These are phyloP conservation scores for Pseudogymnoascus sp. DNA, from an alignment of 2,329 filamentous ascomycete genomes.

Conservation along the genomic window DNA sequence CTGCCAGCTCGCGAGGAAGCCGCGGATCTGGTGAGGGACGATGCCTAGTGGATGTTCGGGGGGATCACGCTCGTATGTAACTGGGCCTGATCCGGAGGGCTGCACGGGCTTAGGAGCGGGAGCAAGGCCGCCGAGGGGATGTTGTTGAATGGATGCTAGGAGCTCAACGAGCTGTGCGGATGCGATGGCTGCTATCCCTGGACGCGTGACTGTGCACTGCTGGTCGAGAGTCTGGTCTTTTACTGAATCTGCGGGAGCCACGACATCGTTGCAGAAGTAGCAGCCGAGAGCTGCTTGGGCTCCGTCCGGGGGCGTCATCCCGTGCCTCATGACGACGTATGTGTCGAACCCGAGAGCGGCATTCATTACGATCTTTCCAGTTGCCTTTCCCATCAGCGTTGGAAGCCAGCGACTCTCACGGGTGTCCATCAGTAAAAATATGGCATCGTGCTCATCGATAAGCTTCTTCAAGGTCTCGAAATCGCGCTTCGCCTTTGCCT, in stretches of 20 bases:
- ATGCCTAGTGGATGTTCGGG: constrained; percentile 57
- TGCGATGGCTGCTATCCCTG: constrained; percentile 85
- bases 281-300: constrained; percentile 72
- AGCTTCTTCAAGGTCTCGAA: constrained; percentile 69
- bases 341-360: constrained; percentile 94
- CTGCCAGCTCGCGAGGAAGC: constrained; percentile 67
- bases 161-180: constrained; percentile 88
- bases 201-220: constrained; percentile 94
- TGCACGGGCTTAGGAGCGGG: constrained; percentile 45
- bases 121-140: constrained; percentile 63
- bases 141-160: constrained; percentile 79
- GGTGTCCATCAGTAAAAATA: constrained; percentile 97
- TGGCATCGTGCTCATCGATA: constrained; percentile 78
- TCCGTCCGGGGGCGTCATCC: constrained; percentile 53
- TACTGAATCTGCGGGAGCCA: constrained; percentile 85
- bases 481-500: constrained; percentile 61
- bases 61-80: constrained; percentile 48
- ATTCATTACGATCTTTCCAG: constrained; percentile 93
- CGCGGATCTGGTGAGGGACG: constrained; percentile 75
- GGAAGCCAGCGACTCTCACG: constrained; percentile 92
- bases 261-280: constrained; percentile 98
- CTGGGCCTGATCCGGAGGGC: constrained; percentile 28
- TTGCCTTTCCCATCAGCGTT: constrained; percentile 90
- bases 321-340: constrained; percentile 95
- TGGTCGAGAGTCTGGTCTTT: constrained; percentile 95